These are phyloP conservation scores for Gilbertella persicaria DNA, from an alignment of 371 early-diverging fungal species.

Conservation along the genomic window DNA sequence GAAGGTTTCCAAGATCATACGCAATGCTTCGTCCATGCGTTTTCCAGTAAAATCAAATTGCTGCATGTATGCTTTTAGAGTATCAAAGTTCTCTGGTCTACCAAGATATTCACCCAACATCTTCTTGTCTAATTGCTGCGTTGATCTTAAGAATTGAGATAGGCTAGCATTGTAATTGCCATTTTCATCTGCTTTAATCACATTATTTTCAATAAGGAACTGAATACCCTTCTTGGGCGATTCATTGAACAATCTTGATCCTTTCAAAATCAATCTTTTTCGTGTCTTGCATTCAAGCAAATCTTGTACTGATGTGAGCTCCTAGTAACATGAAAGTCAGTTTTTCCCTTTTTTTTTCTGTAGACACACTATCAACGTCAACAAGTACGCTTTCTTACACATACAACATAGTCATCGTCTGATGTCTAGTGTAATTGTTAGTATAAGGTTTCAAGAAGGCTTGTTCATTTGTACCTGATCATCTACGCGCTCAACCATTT, in stretches of 20 bases:
- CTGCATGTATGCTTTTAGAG: conserved; percentile 78
- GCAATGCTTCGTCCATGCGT: conserved; percentile 86
- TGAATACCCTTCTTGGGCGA: conserved; percentile 83
- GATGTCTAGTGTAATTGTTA: conserved; percentile 5
- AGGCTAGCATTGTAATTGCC: conserved; percentile 59
- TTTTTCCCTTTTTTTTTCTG: background rate
- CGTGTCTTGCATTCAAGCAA: conserved; percentile 43
- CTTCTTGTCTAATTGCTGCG: conserved; percentile 79
- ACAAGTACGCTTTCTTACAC: conserved; percentile 17
- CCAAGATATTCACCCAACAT: conserved; percentile 88
- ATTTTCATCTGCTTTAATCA: conserved; percentile 49
- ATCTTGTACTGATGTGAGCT: conserved; percentile 31
- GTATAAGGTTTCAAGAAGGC: background rate
- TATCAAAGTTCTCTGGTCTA: conserved; percentile 76
- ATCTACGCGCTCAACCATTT: conserved; percentile 73
- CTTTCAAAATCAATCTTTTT: conserved; percentile 77
- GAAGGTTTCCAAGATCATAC: conserved; percentile 83
- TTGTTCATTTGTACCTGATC: conserved; percentile 22
- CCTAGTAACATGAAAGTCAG: conserved; percentile 17
- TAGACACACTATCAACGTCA: background rate
- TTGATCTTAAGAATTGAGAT: conserved; percentile 72
- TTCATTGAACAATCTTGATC: conserved; percentile 82
- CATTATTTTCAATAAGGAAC: conserved; percentile 59
- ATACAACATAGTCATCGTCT: conserved; percentile 23
- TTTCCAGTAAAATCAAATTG: conserved; percentile 83